A percentile compares a stretch with the other conserved stretches of the same genome.
Evolutionary conservation across 495 filamentous ascomycete species (phyloP).

Genomic region (Penicillium pancosmium): DNA sequence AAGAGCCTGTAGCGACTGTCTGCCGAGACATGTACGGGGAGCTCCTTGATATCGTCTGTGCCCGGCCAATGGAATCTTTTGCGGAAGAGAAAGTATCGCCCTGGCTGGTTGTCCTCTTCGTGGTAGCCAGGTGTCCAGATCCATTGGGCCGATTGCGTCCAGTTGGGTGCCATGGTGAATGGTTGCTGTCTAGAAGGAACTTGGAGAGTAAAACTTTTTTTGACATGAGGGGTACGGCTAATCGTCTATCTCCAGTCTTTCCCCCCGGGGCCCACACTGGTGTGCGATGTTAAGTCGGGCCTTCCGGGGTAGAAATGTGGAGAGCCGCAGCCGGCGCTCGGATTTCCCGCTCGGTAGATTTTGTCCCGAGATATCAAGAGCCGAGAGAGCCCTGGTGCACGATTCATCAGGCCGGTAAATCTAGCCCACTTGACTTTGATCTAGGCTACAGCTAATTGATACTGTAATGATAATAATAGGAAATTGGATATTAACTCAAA

Average conservation of each 20-base stretch:
- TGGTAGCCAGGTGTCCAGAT: slow-evolving; percentile 25
- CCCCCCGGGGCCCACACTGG: neutral
- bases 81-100: slow-evolving; percentile 28
- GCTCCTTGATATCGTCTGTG: neutral
- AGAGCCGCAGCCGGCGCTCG: slow-evolving; percentile 6
- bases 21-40: slow-evolving; percentile 27
- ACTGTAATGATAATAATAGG: neutral
- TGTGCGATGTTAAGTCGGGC: neutral
- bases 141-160: slow-evolving; percentile 26
- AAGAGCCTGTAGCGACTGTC: slow-evolving; percentile 34
- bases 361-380: slow-evolving; percentile 8
- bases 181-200: no score
- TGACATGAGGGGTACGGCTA: neutral
- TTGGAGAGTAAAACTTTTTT: no score
- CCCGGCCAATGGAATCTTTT: slow-evolving; percentile 24
- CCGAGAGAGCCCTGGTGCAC: neutral
- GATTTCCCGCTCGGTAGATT: slow-evolving; percentile 15
- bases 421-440: no score
- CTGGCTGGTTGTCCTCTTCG: slow-evolving; percentile 23
- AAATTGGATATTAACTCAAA: slow-evolving; percentile 2
- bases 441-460: neutral
- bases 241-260: neutral
- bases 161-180: slow-evolving; percentile 10
- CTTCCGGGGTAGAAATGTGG: neutral
- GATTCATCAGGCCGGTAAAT: no score